Conservation (phyloP, 1,139 yeast species). For the Taiozyma onychis region DNA sequence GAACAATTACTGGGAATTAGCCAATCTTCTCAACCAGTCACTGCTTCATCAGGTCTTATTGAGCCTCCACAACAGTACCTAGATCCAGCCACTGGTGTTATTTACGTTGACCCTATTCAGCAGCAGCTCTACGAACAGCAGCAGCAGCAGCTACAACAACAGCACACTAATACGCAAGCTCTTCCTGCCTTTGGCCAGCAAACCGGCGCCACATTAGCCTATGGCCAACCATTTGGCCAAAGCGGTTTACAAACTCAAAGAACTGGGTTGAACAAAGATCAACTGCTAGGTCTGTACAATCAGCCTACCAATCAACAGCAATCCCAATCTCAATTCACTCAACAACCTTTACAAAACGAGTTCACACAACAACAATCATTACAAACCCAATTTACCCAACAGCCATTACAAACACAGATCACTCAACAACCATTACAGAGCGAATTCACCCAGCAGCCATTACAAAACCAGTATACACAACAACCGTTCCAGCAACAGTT, state of each 20-base stretch:
- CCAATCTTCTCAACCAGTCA: constrained; percentile 6
- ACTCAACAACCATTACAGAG: constrained; percentile 10
- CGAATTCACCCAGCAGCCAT: constrained; percentile 1
- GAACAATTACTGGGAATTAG: constrained; percentile 4
- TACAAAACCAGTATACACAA: constrained; percentile 11
- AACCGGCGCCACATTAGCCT: background rate
- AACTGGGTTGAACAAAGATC: constrained; percentile 21
- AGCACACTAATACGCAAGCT: constrained; percentile 12
- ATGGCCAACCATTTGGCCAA: constrained; percentile 2
- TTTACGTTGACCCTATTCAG: constrained; percentile 50
- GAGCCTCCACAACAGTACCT: constrained; percentile 46
- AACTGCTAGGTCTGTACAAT: constrained; percentile 23
- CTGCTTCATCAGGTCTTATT: constrained; percentile 25
- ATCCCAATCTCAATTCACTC: constrained; percentile 21
- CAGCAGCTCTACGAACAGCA: constrained; percentile 46
- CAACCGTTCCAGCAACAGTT: constrained; percentile 19
- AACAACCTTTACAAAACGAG: constrained; percentile 10
- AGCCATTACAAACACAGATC: constrained; percentile 21
- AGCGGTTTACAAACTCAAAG: constrained; percentile 3
- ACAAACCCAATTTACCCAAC: constrained; percentile 2
- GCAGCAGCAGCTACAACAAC: constrained; percentile 26
- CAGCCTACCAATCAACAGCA: constrained; percentile 13
- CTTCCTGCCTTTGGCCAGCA: constrained; percentile 1
- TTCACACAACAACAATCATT: constrained; percentile 2
- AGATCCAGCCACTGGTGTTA: constrained; percentile 55